Evolutionary conservation across 352 stramenopile genomes (phyloP), one percentile per base, ranked within the genome.

Genomic region (Globisporangium nagaii): DNA sequence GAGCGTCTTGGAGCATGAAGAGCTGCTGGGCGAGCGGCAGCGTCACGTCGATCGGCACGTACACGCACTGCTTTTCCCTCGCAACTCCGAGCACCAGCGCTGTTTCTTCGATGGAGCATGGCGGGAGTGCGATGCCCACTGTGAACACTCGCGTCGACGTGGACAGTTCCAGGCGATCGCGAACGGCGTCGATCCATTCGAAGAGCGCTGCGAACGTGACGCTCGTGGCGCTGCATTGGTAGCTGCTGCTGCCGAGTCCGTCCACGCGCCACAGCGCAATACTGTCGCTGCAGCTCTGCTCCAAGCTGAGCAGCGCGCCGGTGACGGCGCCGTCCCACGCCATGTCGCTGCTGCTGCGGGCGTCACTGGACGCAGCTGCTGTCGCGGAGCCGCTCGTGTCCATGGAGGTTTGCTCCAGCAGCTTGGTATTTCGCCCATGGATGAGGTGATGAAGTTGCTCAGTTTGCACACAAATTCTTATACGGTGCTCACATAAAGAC

Each of bases 51-150:
- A 88, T 47, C 0, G 77, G 64, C 10, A 84, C 72, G 44, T 84
- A 86, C 3, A 68, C 42, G 63, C 70, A 77, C 1, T 49, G n/a
- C 9, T 17, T 43, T 28, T 73, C 48, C 6, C 67, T 53, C 0
- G 60, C 65, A 11, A 75, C 53, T 7, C 72, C 19, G n/a, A 85
- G 25, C 58, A 84, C 56, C 32, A 62, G 43, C 30, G 63, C 68
- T 12, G 70, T 75, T 60, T 85, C 76, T 45, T 85, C 71, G 7
- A 74, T 40, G 0, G 73, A 82, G 40, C 66, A 88, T 4, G 68
- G 60, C 1, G 53, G 28, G 47, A 81, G 39, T 19, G 75, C 73
- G 41, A 88, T 68, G 2, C 51, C 76, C 2, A 87, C 53, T 10
- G 68, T 45, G n/a, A 62, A 17, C 34, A 56, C 63, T 35, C 10